Conservation (phyloP, 2,329 filamentous ascomycete species). For the Hawksworthiomyces lignivorus region DNA sequence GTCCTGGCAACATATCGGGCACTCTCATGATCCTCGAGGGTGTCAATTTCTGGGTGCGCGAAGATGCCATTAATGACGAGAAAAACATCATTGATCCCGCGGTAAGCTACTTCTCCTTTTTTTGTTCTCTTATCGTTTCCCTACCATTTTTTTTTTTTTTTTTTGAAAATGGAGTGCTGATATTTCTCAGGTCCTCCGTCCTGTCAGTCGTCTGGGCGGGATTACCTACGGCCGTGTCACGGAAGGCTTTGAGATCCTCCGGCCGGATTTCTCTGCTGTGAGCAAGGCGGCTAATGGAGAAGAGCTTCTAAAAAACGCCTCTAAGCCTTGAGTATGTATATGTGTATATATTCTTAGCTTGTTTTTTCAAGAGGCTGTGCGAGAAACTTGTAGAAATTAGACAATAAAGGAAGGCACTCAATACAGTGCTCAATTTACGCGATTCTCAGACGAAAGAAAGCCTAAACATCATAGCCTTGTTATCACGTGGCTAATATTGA, state of each 20-base stretch:
- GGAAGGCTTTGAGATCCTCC: slow-evolving; percentile 63
- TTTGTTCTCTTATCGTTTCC: background rate
- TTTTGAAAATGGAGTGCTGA: slow-evolving; percentile 12
- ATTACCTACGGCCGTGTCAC: slow-evolving; percentile 72
- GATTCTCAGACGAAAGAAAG: too few relatives aligned
- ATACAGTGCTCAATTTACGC: too few relatives aligned
- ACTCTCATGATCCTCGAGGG: slow-evolving; percentile 75
- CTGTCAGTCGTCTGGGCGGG: slow-evolving; percentile 72
- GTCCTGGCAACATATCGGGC: slow-evolving; percentile 66
- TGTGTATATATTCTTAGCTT: background rate
- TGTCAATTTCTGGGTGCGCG: slow-evolving; percentile 77
- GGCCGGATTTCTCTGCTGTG: slow-evolving; percentile 45
- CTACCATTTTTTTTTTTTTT: slow-evolving; percentile 1
- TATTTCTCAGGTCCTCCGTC: slow-evolving; percentile 64
- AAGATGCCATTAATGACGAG: slow-evolving; percentile 79
- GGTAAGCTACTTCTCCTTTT: slow-evolving; percentile 33
- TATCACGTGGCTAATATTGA: too few relatives aligned
- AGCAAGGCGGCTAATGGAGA: slow-evolving; percentile 31
- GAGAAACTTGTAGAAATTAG: too few relatives aligned
- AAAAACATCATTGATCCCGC: slow-evolving; percentile 64
- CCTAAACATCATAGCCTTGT: too few relatives aligned
- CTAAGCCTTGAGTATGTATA: slow-evolving; percentile 1
- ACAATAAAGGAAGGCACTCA: too few relatives aligned
- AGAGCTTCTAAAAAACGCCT: slow-evolving; percentile 12
- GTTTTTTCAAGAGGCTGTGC: too few relatives aligned